A percentile compares a stretch with the other conserved stretches of the same genome.
phyloP scores from a whole-genome alignment of 2,329 filamentous ascomycete genomes.

The Neodidymelliopsis sp. region DNA sequence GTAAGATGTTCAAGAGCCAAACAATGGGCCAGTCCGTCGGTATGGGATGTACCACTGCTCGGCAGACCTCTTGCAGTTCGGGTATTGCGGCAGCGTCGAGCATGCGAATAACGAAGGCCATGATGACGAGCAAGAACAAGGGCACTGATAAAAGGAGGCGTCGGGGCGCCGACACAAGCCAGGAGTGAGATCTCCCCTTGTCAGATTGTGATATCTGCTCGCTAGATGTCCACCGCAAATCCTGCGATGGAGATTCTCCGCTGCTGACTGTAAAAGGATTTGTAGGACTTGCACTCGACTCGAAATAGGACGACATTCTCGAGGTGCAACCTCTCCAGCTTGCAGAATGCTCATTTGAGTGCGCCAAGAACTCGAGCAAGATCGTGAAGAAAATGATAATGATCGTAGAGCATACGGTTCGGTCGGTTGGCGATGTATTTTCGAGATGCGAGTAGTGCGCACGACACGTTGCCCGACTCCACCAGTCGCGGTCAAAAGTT shows the following conservation, averaged over 20 bases:
- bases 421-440: background rate
- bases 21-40: background rate
- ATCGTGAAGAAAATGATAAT: background rate
- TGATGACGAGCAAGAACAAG: too few relatives aligned
- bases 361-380: background rate
- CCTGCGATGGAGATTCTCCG: too few relatives aligned
- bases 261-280: too few relatives aligned
- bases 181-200: too few relatives aligned
- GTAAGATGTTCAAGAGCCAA: background rate
- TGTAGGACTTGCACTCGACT: too few relatives aligned
- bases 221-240: too few relatives aligned
- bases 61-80: background rate
- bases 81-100: too few relatives aligned
- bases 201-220: too few relatives aligned
- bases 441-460: background rate
- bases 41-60: background rate
- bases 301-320: too few relatives aligned
- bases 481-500: background rate
- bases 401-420: background rate
- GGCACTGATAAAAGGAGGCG: too few relatives aligned
- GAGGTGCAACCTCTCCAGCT: background rate
- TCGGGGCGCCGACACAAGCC: too few relatives aligned
- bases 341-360: background rate
- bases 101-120: too few relatives aligned
- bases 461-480: background rate